phyloP scores from a whole-genome alignment of 768 basidiomycete species.

The Hypholoma sublateritium region DNA sequence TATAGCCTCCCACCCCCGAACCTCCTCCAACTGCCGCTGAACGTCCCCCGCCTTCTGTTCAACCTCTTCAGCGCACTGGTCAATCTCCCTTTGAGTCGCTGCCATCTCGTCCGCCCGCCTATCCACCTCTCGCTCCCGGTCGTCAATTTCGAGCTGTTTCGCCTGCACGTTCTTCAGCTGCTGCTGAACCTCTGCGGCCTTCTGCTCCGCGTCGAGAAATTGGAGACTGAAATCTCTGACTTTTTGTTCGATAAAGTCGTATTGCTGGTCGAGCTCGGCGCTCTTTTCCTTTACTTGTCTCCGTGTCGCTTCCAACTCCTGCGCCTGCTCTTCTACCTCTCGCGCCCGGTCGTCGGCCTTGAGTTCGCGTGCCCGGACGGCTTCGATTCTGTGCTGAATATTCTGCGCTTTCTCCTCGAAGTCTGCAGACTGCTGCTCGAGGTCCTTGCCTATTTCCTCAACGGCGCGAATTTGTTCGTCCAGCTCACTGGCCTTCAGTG shows the following conservation, averaged over 20 bases:
- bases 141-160: background rate
- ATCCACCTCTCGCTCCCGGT: constrained; percentile 5
- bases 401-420: background rate
- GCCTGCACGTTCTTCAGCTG: constrained; percentile 1
- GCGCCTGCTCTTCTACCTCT: no score
- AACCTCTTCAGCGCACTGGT: background rate
- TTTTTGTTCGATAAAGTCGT: background rate
- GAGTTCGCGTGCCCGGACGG: no score
- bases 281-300: no score
- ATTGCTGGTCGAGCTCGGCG: background rate
- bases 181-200: constrained; percentile 1
- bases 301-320: no score
- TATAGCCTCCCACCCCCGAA: background rate
- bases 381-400: background rate
- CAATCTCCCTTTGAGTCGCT: constrained; percentile 1
- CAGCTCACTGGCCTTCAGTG: background rate
- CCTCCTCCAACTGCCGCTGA: background rate
- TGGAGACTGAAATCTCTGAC: background rate
- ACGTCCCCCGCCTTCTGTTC: background rate
- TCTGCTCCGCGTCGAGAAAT: background rate
- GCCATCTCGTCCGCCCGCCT: constrained; percentile 5
- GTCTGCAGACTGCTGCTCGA: background rate
- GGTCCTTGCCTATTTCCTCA: background rate
- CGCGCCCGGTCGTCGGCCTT: no score
- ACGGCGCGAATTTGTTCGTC: background rate